These are phyloP conservation scores for Solanum virginianum DNA, from an alignment of 257 asterid species.

Conservation along the genomic window DNA sequence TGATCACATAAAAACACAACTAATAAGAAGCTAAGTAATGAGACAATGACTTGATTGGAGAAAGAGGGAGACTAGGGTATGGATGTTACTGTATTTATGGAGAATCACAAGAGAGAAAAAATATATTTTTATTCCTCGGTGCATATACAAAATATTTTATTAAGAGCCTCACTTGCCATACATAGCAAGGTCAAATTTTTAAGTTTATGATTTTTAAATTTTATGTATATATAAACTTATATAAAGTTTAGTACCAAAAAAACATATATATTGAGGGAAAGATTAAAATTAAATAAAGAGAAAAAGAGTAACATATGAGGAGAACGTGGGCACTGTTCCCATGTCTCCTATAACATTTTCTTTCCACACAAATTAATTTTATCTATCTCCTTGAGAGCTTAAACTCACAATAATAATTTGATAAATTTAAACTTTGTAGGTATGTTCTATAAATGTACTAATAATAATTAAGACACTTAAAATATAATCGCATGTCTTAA, in stretches of 20 bases:
- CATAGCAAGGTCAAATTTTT: not conserved
- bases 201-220: not conserved
- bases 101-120: slow-evolving; percentile 24
- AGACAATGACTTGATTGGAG: slow-evolving; percentile 6
- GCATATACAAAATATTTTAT: slow-evolving; percentile 11
- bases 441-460: no score
- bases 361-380: slow-evolving; percentile 18
- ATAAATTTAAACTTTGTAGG: not conserved
- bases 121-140: slow-evolving; percentile 3
- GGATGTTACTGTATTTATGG: slow-evolving; percentile 42
- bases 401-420: slow-evolving; percentile 30
- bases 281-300: not conserved
- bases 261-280: not conserved
- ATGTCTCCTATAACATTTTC: slow-evolving; percentile 36
- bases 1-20: slow-evolving; percentile 13
- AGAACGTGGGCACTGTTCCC: slow-evolving; percentile 90
- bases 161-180: slow-evolving; percentile 10
- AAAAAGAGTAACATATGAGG: slow-evolving; percentile 30
- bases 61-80: slow-evolving; percentile 32
- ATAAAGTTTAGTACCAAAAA: not conserved
- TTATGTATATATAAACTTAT: no score
- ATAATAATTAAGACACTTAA: not conserved
- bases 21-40: not conserved
- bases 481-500: not conserved
- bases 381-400: slow-evolving; percentile 64